Evolutionary conservation across 495 filamentous ascomycete species (phyloP), one percentile per base, ranked within the genome.

Genomic region (Penicillium waksmanii): DNA sequence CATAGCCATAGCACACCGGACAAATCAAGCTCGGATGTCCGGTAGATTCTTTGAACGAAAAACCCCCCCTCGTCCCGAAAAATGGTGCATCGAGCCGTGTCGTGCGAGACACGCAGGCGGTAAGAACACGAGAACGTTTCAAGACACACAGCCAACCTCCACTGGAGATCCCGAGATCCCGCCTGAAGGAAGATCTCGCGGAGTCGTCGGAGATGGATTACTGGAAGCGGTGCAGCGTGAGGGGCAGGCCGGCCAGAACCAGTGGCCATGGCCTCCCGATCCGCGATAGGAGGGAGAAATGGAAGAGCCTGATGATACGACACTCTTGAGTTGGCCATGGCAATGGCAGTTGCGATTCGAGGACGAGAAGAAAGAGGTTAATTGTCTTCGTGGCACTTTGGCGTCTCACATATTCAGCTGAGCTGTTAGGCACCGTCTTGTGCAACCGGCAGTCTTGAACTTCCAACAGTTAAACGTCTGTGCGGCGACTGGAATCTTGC

Each of bases 161-260:
- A 51, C 38, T 25, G 42, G 42, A 44, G 8, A 44, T 44, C 42
- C n/a, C 21, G 9, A 44, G 42, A 44, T 44, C 42, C 42, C 42
- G 42, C 42, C n/a, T 44, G 42, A 44, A 44, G 42, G 17, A 44
- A 44, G 42, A 44, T 44, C 42, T 49, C 46, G 46, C 47, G 46
- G 50, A 31, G 15, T 18, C 10, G 35, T 54, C 60, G 59, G 63
- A 62, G 56, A 54, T 62, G 49, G 13, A 33, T 53, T 64, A 53
- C 61, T 54, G 13, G 19, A 64, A 55, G 60, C n/a, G 53, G 60
- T 34, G 53, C 60, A 55, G 55, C 44, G 55, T 63, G 55, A 57
- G 55, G 55, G 58, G 58, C 47, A 38, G 23, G 25, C 38, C 49
- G 47, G 49, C 38, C 55, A 33, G 15, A 13, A 17, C 5, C 15